Conservation (phyloP, 495 filamentous ascomycete species). For the Talaromyces adpressus region DNA sequence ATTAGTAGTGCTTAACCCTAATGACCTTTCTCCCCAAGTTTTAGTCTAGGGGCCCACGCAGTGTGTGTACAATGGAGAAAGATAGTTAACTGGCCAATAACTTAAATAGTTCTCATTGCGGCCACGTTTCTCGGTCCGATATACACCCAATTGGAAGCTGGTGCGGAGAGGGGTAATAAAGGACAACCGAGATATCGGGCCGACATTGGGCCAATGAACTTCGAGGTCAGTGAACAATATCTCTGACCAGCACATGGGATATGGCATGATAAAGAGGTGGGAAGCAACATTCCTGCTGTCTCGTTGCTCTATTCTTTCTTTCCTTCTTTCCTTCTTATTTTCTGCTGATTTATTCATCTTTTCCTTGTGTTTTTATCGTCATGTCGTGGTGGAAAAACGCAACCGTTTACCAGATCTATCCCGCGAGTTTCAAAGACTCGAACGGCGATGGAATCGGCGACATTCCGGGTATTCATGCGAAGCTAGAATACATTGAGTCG, state of each 20-base stretch:
- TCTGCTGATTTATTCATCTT: neutral
- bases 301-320: conserved; percentile 1
- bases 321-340: conserved; percentile 1
- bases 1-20: neutral
- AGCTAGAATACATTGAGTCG: conserved; percentile 50
- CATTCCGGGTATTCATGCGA: conserved; percentile 50
- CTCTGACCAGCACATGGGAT: neutral
- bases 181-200: neutral
- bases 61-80: neutral
- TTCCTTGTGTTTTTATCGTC: neutral
- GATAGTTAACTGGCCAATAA: neutral
- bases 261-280: neutral
- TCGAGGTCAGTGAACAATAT: neutral
- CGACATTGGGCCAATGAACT: conserved; percentile 10
- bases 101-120: neutral
- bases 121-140: neutral
- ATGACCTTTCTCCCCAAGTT: conserved; percentile 2
- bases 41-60: neutral
- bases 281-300: neutral
- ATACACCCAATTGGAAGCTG: neutral
- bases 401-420: conserved; percentile 36
- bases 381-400: conserved; percentile 32
- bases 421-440: conserved; percentile 32
- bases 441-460: conserved; percentile 46
- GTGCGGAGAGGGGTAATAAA: neutral